A percentile compares a stretch with the other conserved stretches of the same genome.
Evolutionary conservation across 768 basidiomycete genomes (phyloP).

Genomic region (Termitomyces bulborhizus): DNA sequence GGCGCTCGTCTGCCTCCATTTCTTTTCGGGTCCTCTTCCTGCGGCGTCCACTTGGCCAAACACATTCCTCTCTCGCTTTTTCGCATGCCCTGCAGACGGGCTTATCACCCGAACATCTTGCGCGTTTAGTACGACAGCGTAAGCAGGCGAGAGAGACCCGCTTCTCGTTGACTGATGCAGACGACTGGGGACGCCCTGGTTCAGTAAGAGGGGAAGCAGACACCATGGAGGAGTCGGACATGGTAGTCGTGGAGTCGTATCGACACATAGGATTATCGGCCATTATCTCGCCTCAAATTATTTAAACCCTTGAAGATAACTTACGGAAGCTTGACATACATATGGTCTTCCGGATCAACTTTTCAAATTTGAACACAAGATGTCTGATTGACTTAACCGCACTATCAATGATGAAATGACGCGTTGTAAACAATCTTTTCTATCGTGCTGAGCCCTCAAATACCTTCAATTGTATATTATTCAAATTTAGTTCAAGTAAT

Average conservation of each 20-base stretch:
- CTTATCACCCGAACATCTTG: conserved; percentile 13
- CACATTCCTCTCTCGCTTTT: conserved; percentile 11
- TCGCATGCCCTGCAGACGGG: conserved; percentile 11
- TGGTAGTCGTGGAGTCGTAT: conserved; percentile 2
- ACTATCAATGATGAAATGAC: no score
- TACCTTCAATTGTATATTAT: background rate
- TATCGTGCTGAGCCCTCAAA: no score
- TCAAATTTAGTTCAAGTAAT: background rate
- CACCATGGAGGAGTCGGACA: conserved; percentile 6
- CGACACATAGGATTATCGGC: conserved; percentile 2
- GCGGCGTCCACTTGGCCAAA: conserved; percentile 11
- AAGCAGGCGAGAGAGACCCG: conserved; percentile 13
- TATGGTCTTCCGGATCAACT: conserved; percentile 2
- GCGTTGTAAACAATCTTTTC: no score
- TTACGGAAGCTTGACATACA: background rate
- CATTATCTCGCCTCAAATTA: conserved; percentile 2
- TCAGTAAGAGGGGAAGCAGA: conserved; percentile 4
- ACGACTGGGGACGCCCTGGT: conserved; percentile 1
- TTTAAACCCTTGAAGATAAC: background rate
- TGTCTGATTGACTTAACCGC: background rate
- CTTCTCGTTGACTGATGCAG: conserved; percentile 7
- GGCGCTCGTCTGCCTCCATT: conserved; percentile 13
- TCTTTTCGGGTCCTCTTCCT: conserved; percentile 12
- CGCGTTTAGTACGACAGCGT: conserved; percentile 13
- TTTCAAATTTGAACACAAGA: background rate